Percentiles rank a stretch among this genome's conserved stretches.
phyloP scores from a whole-genome alignment of 495 filamentous ascomycete genomes.

The Lepraria neglecta region DNA sequence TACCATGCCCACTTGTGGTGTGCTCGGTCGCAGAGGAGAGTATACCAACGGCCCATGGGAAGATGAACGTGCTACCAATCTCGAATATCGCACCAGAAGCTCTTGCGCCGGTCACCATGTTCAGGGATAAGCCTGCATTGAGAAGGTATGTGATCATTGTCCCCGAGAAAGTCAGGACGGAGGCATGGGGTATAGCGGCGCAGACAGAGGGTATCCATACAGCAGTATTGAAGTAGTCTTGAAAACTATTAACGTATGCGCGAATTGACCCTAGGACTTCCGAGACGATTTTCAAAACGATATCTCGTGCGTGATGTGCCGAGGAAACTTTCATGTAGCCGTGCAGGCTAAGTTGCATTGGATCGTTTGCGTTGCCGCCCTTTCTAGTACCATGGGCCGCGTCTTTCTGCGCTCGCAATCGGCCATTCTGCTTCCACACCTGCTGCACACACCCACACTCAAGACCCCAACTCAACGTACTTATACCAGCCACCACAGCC shows the following conservation, averaged over 20 bases:
- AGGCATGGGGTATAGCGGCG: conserved; percentile 9
- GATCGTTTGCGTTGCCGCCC: neutral
- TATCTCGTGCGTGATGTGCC: neutral
- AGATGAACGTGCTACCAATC: conserved; percentile 12
- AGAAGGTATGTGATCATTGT: conserved; percentile 15
- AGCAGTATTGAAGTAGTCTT: neutral
- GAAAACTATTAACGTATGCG: neutral
- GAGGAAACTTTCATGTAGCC: neutral
- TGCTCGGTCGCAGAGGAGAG: neutral
- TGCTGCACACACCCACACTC: conserved; percentile 7
- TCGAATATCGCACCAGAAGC: conserved; percentile 5
- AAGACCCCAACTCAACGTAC: conserved; percentile 20
- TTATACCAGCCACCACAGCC: conserved; percentile 39
- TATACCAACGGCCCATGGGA: conserved; percentile 9
- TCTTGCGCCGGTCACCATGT: conserved; percentile 9
- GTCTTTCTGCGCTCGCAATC: neutral
- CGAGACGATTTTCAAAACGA: neutral
- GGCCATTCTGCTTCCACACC: conserved; percentile 10
- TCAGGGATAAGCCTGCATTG: conserved; percentile 12
- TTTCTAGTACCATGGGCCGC: neutral
- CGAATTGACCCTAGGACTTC: neutral
- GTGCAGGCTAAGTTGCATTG: conserved; percentile 1
- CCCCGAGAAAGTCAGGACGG: conserved; percentile 11
- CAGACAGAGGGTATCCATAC: conserved; percentile 12
- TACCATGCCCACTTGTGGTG: neutral